phyloP scores from a whole-genome alignment of 2,329 filamentous ascomycete genomes.

The Sporothrix sp. region DNA sequence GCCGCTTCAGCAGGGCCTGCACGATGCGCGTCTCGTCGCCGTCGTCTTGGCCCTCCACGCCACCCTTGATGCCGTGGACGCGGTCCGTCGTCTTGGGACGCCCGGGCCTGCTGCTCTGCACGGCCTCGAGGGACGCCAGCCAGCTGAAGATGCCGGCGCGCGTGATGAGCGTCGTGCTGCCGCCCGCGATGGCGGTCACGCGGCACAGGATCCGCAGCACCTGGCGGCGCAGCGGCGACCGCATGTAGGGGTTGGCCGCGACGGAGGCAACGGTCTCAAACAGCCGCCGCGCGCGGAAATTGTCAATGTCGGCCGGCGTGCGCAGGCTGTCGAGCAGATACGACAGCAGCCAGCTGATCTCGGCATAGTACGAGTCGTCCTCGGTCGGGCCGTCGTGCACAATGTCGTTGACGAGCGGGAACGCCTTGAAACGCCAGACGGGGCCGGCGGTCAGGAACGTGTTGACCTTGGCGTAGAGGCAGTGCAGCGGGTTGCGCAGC shows the following conservation, averaged over 20 bases:
- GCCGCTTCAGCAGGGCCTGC: constrained; percentile 43
- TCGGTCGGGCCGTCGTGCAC: constrained; percentile 57
- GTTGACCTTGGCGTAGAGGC: constrained; percentile 80
- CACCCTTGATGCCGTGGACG: constrained; percentile 8
- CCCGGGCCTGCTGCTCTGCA: neutral
- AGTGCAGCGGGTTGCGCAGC: constrained; percentile 66
- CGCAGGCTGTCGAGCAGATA: constrained; percentile 61
- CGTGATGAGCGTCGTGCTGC: constrained; percentile 72
- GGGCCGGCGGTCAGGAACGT: constrained; percentile 70
- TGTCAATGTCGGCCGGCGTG: constrained; percentile 46
- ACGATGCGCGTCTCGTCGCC: constrained; percentile 39
- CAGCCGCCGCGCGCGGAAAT: constrained; percentile 52
- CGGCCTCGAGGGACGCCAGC: constrained; percentile 52
- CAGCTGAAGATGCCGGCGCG: constrained; percentile 65
- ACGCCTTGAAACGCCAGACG: constrained; percentile 57
- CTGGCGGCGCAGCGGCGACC: constrained; percentile 48
- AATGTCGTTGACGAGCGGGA: constrained; percentile 59
- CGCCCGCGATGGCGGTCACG: constrained; percentile 56
- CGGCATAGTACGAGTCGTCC: constrained; percentile 62
- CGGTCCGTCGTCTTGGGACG: neutral
- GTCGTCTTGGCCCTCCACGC: constrained; percentile 3
- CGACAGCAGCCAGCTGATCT: constrained; percentile 64
- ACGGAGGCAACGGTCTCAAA: constrained; percentile 67
- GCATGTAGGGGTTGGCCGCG: constrained; percentile 57
- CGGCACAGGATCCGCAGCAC: constrained; percentile 54